Conservation (phyloP, 371 early-diverging fungal species). For the Syncephalastrum racemosum region DNA sequence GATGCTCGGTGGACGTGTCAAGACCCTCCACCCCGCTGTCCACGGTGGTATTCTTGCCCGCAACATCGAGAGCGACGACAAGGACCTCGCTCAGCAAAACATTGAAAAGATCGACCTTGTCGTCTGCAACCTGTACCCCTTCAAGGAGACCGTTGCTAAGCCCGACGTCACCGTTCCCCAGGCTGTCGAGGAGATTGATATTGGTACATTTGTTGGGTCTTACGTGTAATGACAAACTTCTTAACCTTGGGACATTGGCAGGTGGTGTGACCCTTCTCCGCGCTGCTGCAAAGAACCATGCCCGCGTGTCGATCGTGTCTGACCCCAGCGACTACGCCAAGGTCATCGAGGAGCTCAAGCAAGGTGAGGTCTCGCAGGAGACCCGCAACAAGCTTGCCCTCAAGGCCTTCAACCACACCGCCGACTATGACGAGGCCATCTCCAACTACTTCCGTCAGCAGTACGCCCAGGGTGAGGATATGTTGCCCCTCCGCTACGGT, state of each 20-base stretch:
- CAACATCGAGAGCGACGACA: slow-evolving; percentile 80
- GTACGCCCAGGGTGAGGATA: slow-evolving; percentile 70
- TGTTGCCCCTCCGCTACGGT: slow-evolving; percentile 92
- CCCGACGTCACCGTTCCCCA: slow-evolving; percentile 87
- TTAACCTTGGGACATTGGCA: no score
- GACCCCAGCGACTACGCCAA: slow-evolving; percentile 90
- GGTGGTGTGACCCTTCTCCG: slow-evolving; percentile 96
- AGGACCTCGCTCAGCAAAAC: slow-evolving; percentile 85
- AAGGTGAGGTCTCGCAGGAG: slow-evolving; percentile 45
- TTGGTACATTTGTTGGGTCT: slow-evolving; percentile 57
- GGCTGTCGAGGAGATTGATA: slow-evolving; percentile 97
- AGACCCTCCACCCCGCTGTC: slow-evolving; percentile 97
- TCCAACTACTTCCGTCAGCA: slow-evolving; percentile 92
- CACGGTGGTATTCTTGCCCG: slow-evolving; percentile 98
- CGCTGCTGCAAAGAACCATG: slow-evolving; percentile 98
- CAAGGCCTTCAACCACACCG: slow-evolving; percentile 93
- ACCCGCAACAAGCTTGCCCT: slow-evolving; percentile 68
- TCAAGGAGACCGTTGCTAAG: slow-evolving; percentile 91
- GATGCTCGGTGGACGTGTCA: slow-evolving; percentile 98
- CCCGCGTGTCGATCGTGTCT: slow-evolving; percentile 87
- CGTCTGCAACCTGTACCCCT: slow-evolving; percentile 97
- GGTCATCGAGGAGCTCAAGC: slow-evolving; percentile 73
- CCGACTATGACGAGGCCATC: slow-evolving; percentile 95
- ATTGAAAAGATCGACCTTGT: slow-evolving; percentile 93
- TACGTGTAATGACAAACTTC: neutral